Base-by-base conservation (phyloP, 805 yeast species). In the Myxozyma geophila region DNA sequence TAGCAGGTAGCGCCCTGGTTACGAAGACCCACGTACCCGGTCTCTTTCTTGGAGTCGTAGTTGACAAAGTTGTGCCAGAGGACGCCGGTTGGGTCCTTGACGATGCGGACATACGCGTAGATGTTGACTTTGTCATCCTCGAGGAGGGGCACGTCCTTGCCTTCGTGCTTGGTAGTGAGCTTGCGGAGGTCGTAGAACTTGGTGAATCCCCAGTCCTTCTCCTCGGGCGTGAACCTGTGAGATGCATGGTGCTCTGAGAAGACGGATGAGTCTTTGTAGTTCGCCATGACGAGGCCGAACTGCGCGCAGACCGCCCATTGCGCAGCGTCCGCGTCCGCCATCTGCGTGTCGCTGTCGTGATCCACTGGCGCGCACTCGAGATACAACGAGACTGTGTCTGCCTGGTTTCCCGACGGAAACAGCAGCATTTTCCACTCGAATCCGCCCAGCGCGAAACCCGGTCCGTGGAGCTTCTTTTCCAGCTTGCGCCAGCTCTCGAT, bases 1-100 rank as follows among this genome's bases (percentile, higher is more conserved):
- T 95, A 95, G 75, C 99, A 95, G 0, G 99, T 95, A 1, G 99
- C 99, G 67, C 99, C 99, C 78, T 95, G 99, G 73, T 95, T 95
- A 69, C 85, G 87, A 66, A 95, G 83, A 0, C 99, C 99, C 8
- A 92, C 96, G 74, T 82, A 92, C 0, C 98, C 98, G 0, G 98
- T 90, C 58, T 80, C 85, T 70, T 86, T 84, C 74, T 92, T 91
- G 1, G 98, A 92, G 75, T 95, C 91, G 76, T 90, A 90, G 61
- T 90, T 88, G 47, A 81, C 67, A 70, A 92, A 91, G 73, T 88
- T 89, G 73, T 91, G 96, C 97, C 98, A 95, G 64, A 95, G 79
- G 0, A 92, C 96, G 2, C 97, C 97, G 0, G 99, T 95, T 23
- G 91, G 86, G 76, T 95, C 99, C 67, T 89, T 87, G 66, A 93